Evolutionary conservation across 140 eudicot species (phyloP).

Genomic region (Oenanthe javanica): DNA sequence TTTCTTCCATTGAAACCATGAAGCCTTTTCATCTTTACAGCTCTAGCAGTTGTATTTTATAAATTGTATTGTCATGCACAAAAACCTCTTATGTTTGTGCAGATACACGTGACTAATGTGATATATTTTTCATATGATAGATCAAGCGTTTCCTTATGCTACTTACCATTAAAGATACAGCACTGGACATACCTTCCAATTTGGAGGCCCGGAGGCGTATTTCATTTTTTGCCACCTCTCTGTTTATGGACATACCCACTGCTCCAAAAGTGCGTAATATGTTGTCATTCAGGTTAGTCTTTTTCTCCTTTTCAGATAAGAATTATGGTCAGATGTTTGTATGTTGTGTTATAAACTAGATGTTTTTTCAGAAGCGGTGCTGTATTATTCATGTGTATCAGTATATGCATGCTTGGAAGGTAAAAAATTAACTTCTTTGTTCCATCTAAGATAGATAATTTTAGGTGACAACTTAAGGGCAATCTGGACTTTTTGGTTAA

Average conservation of each 20-base stretch:
- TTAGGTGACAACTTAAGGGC: neutral
- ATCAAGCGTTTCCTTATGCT: constrained; percentile 78
- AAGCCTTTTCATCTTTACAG: neutral
- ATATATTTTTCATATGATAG: constrained; percentile 30
- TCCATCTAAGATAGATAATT: neutral
- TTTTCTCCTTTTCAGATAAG: neutral
- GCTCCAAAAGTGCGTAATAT: constrained; percentile 95
- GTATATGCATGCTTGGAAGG: neutral
- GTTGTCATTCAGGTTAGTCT: constrained; percentile 86
- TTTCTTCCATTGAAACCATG: neutral
- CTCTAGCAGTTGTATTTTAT: neutral
- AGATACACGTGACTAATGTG: constrained; percentile 16
- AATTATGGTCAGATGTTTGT: neutral
- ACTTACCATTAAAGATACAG: constrained; percentile 75
- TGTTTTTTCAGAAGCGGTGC: neutral
- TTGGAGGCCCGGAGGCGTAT: constrained; percentile 88
- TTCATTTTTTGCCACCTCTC: constrained; percentile 82
- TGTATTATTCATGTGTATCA: neutral
- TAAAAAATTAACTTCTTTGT: neutral
- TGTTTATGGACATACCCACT: constrained; percentile 84
- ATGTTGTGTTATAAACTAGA: neutral
- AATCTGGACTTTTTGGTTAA: neutral
- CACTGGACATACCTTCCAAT: constrained; percentile 78
- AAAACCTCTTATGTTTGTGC: neutral
- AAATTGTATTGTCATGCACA: neutral